Percentiles rank a stretch among this genome's conserved stretches.
Evolutionary conservation across 306 rosid species (phyloP).

Genomic region (Begonia peltatifolia): DNA sequence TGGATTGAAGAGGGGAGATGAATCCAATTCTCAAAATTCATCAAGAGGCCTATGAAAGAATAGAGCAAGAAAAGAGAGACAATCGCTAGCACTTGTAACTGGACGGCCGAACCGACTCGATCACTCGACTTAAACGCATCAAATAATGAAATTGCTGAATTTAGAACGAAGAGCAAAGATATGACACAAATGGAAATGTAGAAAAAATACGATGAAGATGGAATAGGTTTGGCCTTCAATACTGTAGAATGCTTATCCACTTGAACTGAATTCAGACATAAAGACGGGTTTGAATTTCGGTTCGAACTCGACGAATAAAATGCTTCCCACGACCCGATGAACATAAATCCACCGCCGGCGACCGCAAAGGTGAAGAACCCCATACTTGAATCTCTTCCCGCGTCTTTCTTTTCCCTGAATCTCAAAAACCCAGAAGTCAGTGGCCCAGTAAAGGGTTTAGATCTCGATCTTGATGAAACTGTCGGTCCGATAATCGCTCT

Average conservation of each 20-base stretch:
- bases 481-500: background rate
- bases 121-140: conserved; percentile 43
- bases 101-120: conserved; percentile 53
- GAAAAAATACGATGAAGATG: conserved; percentile 14
- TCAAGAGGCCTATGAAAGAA: conserved; percentile 29
- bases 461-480: conserved; percentile 1
- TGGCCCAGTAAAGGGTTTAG: background rate
- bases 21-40: conserved; percentile 9
- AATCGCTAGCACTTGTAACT: conserved; percentile 37
- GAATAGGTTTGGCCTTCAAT: conserved; percentile 6
- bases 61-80: conserved; percentile 43
- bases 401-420: background rate
- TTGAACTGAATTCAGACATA: conserved; percentile 9
- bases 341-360: conserved; percentile 46
- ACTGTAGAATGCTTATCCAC: conserved; percentile 7
- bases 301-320: conserved; percentile 10
- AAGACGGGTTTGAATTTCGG: conserved; percentile 9
- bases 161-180: conserved; percentile 28
- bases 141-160: conserved; percentile 34
- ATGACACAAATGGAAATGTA: conserved; percentile 18
- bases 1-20: conserved; percentile 26
- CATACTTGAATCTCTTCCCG: conserved; percentile 17
- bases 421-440: background rate
- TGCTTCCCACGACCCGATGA: conserved; percentile 45
- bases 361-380: conserved; percentile 33